These are phyloP conservation scores for Friedmanniomyces endolithicus DNA, from an alignment of 495 filamentous ascomycete species.

Conservation along the genomic window DNA sequence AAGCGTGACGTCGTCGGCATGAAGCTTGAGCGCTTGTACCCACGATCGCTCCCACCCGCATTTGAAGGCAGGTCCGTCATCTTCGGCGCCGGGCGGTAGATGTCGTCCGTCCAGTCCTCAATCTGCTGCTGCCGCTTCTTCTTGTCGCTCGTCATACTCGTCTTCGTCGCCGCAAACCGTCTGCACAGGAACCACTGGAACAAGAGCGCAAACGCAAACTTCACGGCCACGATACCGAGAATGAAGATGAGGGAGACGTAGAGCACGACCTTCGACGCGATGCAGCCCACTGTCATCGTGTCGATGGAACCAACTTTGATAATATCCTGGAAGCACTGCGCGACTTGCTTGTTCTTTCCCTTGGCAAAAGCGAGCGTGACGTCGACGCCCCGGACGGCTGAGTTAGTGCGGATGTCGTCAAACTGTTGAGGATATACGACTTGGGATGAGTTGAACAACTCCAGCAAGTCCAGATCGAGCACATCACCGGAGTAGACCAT, in stretches of 20 bases:
- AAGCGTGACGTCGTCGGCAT: slow-evolving; percentile 82
- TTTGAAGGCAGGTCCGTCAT: slow-evolving; percentile 55
- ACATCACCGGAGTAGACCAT: slow-evolving; percentile 91
- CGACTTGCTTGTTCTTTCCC: slow-evolving; percentile 61
- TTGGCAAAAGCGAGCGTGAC: slow-evolving; percentile 78
- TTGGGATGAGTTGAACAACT: slow-evolving; percentile 78
- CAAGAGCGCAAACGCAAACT: slow-evolving; percentile 77
- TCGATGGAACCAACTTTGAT: slow-evolving; percentile 93
- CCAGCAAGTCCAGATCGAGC: slow-evolving; percentile 77
- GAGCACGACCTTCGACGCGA: slow-evolving; percentile 92
- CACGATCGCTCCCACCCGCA: slow-evolving; percentile 48
- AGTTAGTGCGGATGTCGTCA: slow-evolving; percentile 65
- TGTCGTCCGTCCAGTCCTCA: slow-evolving; percentile 96
- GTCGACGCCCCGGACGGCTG: slow-evolving; percentile 70
- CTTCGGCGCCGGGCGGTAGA: slow-evolving; percentile 78
- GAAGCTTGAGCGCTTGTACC: slow-evolving; percentile 75
- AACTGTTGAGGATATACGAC: slow-evolving; percentile 71
- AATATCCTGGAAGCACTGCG: slow-evolving; percentile 77
- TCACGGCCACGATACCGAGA: slow-evolving; percentile 71
- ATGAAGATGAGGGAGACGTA: slow-evolving; percentile 92
- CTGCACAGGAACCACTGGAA: slow-evolving; percentile 93
- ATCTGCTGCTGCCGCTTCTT: slow-evolving; percentile 84
- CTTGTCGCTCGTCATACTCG: slow-evolving; percentile 53
- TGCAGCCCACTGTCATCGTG: slow-evolving; percentile 92
- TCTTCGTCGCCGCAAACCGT: slow-evolving; percentile 65